These are phyloP conservation scores for Endoconidiophora polonica DNA, from an alignment of 2,329 filamentous ascomycete species.

Conservation along the genomic window DNA sequence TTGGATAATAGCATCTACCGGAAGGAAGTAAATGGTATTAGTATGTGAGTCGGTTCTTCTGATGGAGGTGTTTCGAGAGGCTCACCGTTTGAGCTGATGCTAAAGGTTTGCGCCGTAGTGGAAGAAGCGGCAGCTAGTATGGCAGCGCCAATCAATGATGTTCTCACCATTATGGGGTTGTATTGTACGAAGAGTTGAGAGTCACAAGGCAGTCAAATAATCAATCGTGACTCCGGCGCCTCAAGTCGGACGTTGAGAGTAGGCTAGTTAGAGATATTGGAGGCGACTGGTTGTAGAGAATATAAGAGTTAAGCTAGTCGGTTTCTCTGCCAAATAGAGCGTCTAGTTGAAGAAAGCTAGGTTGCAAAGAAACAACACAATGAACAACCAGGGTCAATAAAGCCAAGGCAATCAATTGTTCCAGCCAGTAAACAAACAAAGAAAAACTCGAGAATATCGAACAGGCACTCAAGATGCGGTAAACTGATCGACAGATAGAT, in stretches of 20 bases:
- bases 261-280: neutral
- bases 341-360: too few species aligned
- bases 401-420: too few species aligned
- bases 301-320: too few species aligned
- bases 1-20: constrained; percentile 28
- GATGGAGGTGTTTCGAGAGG: neutral
- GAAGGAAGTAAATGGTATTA: neutral
- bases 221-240: neutral
- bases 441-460: neutral
- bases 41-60: neutral
- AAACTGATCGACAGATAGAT: too few species aligned
- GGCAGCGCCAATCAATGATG: neutral
- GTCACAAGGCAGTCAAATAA: neutral
- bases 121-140: neutral
- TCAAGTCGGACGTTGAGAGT: neutral
- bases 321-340: too few species aligned
- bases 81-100: constrained; percentile 5
- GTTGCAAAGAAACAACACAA: too few species aligned
- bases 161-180: neutral
- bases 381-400: too few species aligned
- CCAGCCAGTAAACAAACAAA: neutral
- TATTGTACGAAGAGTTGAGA: neutral
- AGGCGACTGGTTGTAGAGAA: neutral
- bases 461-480: neutral
- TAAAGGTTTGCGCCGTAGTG: constrained; percentile 1